A percentile compares a stretch with the other conserved stretches of the same genome.
Conservation (phyloP, 176 grass and related monocot species). For the Phoenix dactylifera region DNA sequence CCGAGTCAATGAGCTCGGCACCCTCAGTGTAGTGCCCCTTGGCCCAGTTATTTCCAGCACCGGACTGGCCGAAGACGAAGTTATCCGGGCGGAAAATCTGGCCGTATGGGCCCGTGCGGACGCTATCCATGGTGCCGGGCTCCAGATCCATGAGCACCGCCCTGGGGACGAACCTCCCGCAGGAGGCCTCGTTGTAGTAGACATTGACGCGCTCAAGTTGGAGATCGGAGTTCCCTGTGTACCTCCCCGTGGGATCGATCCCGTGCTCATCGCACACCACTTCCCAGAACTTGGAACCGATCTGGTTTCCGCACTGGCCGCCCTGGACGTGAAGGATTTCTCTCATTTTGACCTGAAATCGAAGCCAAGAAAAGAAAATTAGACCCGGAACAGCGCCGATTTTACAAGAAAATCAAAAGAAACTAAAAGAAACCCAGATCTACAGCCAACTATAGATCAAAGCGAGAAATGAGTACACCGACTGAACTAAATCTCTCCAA, state of each 20-base stretch:
- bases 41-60: constrained; percentile 67
- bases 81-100: constrained; percentile 65
- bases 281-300: constrained; percentile 73
- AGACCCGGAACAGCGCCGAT: too few species aligned
- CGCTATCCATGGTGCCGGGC: constrained; percentile 78
- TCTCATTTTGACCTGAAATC: constrained; percentile 29
- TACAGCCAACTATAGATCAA: too few species aligned
- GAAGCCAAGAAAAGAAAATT: too few species aligned
- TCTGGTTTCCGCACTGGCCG: constrained; percentile 71
- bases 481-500: too few species aligned
- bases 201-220: constrained; percentile 79
- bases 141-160: constrained; percentile 84
- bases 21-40: constrained; percentile 69
- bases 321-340: constrained; percentile 75
- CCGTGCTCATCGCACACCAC: constrained; percentile 69
- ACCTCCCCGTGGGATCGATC: constrained; percentile 49
- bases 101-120: constrained; percentile 56
- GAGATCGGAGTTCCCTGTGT: constrained; percentile 38
- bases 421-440: too few species aligned
- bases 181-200: constrained; percentile 76
- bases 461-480: too few species aligned
- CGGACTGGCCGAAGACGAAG: constrained; percentile 69
- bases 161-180: constrained; percentile 52
- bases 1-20: constrained; percentile 63
- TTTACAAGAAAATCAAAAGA: too few species aligned